Evolutionary conservation across 1,139 yeast species (phyloP).

Genomic region (Nadsonia starkeyi-henricii): DNA sequence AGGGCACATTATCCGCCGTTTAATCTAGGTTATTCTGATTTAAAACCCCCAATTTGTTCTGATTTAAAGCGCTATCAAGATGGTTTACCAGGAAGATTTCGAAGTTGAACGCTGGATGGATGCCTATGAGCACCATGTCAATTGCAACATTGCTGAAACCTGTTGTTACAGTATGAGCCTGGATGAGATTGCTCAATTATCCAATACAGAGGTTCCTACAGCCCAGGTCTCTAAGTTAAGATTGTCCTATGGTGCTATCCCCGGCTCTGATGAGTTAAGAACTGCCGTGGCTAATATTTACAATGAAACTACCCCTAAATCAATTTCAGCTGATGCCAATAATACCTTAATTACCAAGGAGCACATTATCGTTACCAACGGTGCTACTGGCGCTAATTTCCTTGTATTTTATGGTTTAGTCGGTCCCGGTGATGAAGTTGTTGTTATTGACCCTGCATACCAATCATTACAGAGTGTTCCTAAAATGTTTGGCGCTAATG

Average conservation of each 20-base stretch:
- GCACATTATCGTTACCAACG: constrained; percentile 37
- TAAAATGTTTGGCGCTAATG: constrained; percentile 33
- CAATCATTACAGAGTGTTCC: constrained; percentile 42
- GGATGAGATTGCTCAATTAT: constrained; percentile 26
- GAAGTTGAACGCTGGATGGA: constrained; percentile 50
- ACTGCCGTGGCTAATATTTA: constrained; percentile 27
- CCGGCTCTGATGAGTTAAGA: constrained; percentile 32
- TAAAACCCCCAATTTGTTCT: neutral
- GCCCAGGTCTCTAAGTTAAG: constrained; percentile 16
- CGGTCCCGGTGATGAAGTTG: constrained; percentile 35
- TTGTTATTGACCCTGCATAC: constrained; percentile 39
- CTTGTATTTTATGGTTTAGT: constrained; percentile 34
- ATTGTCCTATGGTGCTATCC: constrained; percentile 36
- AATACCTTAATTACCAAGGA: constrained; percentile 17
- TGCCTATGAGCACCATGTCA: constrained; percentile 30
- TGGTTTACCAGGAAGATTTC: constrained; percentile 25
- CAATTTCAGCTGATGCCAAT: neutral
- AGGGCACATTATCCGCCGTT: neutral
- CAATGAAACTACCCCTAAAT: constrained; percentile 17
- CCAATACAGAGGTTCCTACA: constrained; percentile 19
- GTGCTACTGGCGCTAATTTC: constrained; percentile 48
- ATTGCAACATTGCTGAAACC: constrained; percentile 39
- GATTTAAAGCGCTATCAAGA: constrained; percentile 4
- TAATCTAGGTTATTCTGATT: too few relatives aligned
- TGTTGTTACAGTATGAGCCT: constrained; percentile 37